Evolutionary conservation across 2,329 filamentous ascomycete species (phyloP).

Genomic region (Botrytis squamosa): DNA sequence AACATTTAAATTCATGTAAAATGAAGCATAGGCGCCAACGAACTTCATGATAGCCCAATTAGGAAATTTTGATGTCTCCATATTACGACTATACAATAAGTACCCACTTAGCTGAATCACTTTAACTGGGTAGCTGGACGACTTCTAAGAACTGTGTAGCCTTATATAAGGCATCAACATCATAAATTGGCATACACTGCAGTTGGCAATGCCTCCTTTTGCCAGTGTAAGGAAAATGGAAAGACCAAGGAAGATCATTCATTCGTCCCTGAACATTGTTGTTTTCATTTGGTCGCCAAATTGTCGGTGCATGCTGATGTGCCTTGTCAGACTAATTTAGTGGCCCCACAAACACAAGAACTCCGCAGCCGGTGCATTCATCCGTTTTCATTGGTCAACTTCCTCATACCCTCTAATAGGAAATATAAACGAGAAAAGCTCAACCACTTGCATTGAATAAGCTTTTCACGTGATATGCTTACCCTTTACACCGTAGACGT

Average conservation of each 20-base stretch:
- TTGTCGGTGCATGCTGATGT: neutral
- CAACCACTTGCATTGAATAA: neutral
- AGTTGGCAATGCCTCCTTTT: neutral
- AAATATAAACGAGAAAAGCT: neutral
- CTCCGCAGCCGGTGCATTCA: neutral
- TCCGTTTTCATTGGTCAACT: slow-evolving; percentile 11
- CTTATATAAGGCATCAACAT: neutral
- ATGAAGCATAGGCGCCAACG: neutral
- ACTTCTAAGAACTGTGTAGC: too few species aligned
- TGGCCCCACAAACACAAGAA: neutral
- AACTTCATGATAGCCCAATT: neutral
- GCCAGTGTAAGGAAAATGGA: neutral
- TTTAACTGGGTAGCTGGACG: neutral
- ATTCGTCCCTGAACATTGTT: neutral
- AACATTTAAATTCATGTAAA: neutral
- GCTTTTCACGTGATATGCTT: neutral
- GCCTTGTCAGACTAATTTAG: neutral
- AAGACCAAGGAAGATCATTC: neutral
- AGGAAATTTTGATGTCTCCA: neutral
- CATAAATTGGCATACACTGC: neutral
- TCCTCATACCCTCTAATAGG: slow-evolving; percentile 10
- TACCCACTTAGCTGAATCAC: neutral
- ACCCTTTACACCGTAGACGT: neutral
- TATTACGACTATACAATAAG: neutral
- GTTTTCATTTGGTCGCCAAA: neutral